Base-by-base conservation (phyloP, 768 basidiomycete genomes). In the Naganishia antarctica region DNA sequence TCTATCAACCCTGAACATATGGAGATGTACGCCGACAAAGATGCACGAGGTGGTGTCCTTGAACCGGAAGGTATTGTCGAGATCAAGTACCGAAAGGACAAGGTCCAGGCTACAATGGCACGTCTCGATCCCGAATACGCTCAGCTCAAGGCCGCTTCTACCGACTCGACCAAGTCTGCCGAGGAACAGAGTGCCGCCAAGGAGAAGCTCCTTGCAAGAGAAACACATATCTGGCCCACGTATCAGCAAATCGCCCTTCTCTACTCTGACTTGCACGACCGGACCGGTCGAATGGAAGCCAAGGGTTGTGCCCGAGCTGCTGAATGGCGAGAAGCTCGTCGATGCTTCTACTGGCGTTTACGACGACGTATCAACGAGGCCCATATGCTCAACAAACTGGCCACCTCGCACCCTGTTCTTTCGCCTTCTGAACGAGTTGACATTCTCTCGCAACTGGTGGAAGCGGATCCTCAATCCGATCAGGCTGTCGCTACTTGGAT, bases 11-110 rank as follows among this genome's bases (percentile, higher is more conserved):
- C 87, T 1, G 86, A 90, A 71, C 91, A 96, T 78, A 96, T 99
- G 94, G 89, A 96, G 80, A 98, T 99, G 94, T 98, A 92, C 73
- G 94, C 93, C 26, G 96, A 98, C 74, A 85, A 89, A 47, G 93
- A 96, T 8, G 85, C 96, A 23, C 88, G 96, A 62, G 96, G 92
- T 47, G 96, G 96, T 82, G 91, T 99, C 31, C 75, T 83, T 46
- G 96, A 99, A 76, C 90, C 96, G 1, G 96, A 98, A 79, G 96
- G 96, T 78, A 85, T 98, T 73, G 83, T 98, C 63, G 96, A 98
- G 79, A 70, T 72, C 59, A 73, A 80, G 72, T 98, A 75, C 85
- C 88, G 96, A 67, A 87, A 90, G 47, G 92, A 94, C 76, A 97
- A 94, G 82, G 84, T 98, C 46, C 78, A 90, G 65, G 79, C 81